Evolutionary conservation across 2,329 filamentous ascomycete species (phyloP), one percentile per base, ranked within the genome.

Genomic region (Fusarium brevicatenulatum): DNA sequence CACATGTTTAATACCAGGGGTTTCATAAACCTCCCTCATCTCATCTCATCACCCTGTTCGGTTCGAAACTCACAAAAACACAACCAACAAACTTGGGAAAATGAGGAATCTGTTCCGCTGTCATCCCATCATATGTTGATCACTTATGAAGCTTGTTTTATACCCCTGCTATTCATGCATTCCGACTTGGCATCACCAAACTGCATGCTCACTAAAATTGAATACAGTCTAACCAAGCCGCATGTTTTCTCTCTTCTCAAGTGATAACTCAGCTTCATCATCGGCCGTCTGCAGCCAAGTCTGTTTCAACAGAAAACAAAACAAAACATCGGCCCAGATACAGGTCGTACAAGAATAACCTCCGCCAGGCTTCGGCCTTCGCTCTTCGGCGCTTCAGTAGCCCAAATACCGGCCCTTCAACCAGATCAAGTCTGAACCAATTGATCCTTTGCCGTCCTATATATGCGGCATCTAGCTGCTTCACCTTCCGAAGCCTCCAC

Each of bases 71-170:
- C 9, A 8, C 19, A n/a, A 57, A 40, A 47, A 47, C 19, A 21
- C 53, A 25, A n/a, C 37, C 21, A 52, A 25, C 32, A 50, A 19
- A 13, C 46, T 59, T 56, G 52, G 21, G 57, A 53, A 56, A 37
- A 68, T 47, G 57, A 40, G 68, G 47, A 57, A 59, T 23, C 21
- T 47, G 34, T 68, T 61, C 74, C 71, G 75, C 71, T 76, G 71
- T 72, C 74, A 72, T 76, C 68, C 49, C 70, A 61, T 71, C 58
- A 57, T 32, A 39, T 36, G 49, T 39, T 40, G 56, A 36, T 70
- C 47, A 40, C 9, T 37, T 3, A 28, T n/a, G 34, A 53, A 53
- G 34, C 50, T 39, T 53, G 50, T 39, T 53, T 28, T 39, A 37
- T n/a, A 39, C n/a, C 47, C 47, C 10, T 66, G 28, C 28, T 28